phyloP scores from a whole-genome alignment of 2,329 filamentous ascomycete genomes.

The Orbilia javanica region DNA sequence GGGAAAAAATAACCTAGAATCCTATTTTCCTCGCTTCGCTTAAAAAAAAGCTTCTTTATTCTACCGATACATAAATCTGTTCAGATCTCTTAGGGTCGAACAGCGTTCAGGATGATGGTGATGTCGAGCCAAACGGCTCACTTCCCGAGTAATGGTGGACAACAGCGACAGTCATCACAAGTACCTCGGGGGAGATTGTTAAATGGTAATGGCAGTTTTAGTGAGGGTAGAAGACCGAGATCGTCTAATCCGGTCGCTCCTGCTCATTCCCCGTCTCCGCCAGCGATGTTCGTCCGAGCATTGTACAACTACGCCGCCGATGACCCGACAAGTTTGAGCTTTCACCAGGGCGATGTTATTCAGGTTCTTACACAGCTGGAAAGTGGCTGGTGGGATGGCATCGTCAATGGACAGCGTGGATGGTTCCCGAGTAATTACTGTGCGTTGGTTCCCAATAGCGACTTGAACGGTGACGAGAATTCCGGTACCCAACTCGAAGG shows the following conservation, averaged over 20 bases:
- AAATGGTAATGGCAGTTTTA: constrained; percentile 69
- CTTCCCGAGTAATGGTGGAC: constrained; percentile 50
- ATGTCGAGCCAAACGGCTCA: constrained; percentile 57
- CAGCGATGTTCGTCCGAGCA: constrained; percentile 90
- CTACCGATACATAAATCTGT: constrained; percentile 11
- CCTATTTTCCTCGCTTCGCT: constrained; percentile 22
- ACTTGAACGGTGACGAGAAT: constrained; percentile 76
- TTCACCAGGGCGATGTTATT: constrained; percentile 95
- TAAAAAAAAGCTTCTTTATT: constrained; percentile 11
- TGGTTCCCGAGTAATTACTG: constrained; percentile 99
- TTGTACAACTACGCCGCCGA: constrained; percentile 98
- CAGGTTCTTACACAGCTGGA: constrained; percentile 98
- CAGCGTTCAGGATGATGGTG: constrained; percentile 55
- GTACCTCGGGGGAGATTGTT: constrained; percentile 63
- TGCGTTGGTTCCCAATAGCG: constrained; percentile 81
- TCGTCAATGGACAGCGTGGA: constrained; percentile 94
- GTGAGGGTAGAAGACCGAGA: constrained; percentile 50
- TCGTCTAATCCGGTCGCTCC: constrained; percentile 52
- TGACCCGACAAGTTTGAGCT: constrained; percentile 95
- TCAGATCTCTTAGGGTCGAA: constrained; percentile 43
- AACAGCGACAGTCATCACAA: constrained; percentile 46
- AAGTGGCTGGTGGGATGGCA: constrained; percentile 99
- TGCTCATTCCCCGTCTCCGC: constrained; percentile 67
- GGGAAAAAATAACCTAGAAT: constrained; percentile 1
- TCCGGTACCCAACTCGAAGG: constrained; percentile 72